phyloP scores from a whole-genome alignment of 2,329 filamentous ascomycete species.

The Dactylellina haptotyla region DNA sequence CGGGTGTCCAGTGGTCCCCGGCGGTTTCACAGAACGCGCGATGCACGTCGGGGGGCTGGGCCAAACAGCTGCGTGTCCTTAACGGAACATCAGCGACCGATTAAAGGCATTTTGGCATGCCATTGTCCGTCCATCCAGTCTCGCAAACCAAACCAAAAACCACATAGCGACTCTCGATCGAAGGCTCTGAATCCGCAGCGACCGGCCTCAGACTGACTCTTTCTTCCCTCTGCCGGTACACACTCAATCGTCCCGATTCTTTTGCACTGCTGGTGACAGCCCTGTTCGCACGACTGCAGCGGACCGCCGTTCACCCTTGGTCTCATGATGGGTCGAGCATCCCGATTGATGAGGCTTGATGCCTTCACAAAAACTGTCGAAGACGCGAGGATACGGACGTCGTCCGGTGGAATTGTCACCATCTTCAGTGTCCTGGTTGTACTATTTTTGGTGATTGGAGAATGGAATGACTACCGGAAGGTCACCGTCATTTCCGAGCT shows the following conservation, averaged over 20 bases:
- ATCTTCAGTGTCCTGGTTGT: slow-evolving; percentile 89
- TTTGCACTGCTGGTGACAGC: slow-evolving; percentile 10
- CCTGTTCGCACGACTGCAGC: slow-evolving; percentile 58
- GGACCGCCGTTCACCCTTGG: slow-evolving; percentile 36
- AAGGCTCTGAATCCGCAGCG: background rate
- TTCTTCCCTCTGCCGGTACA: background rate
- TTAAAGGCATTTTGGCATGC: background rate
- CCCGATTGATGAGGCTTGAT: slow-evolving; percentile 93
- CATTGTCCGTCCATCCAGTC: background rate
- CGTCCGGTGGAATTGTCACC: slow-evolving; percentile 93
- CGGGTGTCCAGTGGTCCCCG: background rate
- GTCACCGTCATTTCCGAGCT: slow-evolving; percentile 89
- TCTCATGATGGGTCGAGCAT: slow-evolving; percentile 80
- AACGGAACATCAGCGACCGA: slow-evolving; percentile 1
- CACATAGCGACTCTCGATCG: slow-evolving; percentile 1
- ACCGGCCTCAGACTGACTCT: background rate
- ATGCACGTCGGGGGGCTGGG: background rate
- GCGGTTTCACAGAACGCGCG: slow-evolving; percentile 6
- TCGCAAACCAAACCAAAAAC: too few relatives aligned
- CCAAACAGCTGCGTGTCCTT: slow-evolving; percentile 28
- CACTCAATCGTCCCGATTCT: slow-evolving; percentile 17
- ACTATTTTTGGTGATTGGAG: slow-evolving; percentile 87
- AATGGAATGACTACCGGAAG: slow-evolving; percentile 93
- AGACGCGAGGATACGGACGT: slow-evolving; percentile 94
- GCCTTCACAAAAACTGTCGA: slow-evolving; percentile 99